Percentiles rank a stretch among this genome's conserved stretches.
These are phyloP conservation scores for Aphanocladium album DNA, from an alignment of 2,329 filamentous ascomycete species.

Conservation along the genomic window DNA sequence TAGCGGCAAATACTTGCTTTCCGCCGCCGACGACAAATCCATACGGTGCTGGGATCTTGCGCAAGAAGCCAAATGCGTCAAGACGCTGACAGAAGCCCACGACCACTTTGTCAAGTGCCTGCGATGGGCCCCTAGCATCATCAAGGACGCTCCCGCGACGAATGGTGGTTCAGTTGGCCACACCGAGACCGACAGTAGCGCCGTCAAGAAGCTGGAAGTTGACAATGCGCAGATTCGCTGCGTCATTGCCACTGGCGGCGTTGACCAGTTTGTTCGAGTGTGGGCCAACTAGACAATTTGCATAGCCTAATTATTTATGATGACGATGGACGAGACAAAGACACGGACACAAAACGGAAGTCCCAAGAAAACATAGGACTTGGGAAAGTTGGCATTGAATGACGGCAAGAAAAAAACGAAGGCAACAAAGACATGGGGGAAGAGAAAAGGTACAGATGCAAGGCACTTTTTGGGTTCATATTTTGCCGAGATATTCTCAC, in stretches of 20 bases:
- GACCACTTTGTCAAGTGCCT: conserved; percentile 82
- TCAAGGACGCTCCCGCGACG: conserved; percentile 50
- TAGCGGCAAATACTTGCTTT: conserved; percentile 83
- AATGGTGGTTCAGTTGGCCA: conserved; percentile 4
- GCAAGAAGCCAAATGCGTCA: conserved; percentile 87
- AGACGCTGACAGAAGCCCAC: conserved; percentile 71
- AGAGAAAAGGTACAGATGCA: background rate
- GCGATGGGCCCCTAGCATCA: conserved; percentile 76
- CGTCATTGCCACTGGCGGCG: conserved; percentile 78
- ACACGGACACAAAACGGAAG: background rate
- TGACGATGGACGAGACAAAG: background rate
- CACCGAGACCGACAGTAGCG: conserved; percentile 31
- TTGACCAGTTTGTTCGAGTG: conserved; percentile 72
- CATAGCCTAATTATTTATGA: conserved; percentile 7
- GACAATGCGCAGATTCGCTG: conserved; percentile 65
- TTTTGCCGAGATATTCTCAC: conserved; percentile 13
- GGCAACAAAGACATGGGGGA: background rate
- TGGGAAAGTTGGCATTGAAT: background rate
- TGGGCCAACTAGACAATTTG: conserved; percentile 53
- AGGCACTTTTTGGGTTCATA: conserved; percentile 11
- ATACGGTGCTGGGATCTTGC: conserved; percentile 89
- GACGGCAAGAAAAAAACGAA: background rate
- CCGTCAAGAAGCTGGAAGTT: conserved; percentile 44
- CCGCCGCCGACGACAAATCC: conserved; percentile 84
- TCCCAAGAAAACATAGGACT: background rate